Percentiles rank a stretch among this genome's conserved stretches.
Evolutionary conservation across 2,329 filamentous ascomycete species (phyloP).

Genomic region (Alternaria brassicicola): DNA sequence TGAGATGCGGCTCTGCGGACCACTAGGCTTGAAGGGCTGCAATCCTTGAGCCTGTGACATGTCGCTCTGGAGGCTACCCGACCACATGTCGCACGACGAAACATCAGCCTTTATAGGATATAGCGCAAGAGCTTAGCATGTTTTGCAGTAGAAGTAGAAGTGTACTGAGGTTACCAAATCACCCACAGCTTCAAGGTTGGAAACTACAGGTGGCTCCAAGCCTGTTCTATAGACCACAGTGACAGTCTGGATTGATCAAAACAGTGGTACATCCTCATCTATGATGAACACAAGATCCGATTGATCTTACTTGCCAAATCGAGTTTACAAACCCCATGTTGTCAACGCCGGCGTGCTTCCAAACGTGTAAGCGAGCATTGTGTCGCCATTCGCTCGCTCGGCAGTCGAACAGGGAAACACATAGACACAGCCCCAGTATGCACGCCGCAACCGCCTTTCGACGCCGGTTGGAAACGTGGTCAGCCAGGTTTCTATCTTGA

Average conservation of each 20-base stretch:
- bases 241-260: not conserved
- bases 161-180: not conserved
- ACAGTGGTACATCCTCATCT: not conserved
- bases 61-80: not conserved
- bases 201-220: not conserved
- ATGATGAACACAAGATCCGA: not conserved
- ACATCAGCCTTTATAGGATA: too few relatives aligned
- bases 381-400: not conserved
- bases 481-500: not conserved
- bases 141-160: not conserved
- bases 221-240: too few relatives aligned
- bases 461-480: not conserved
- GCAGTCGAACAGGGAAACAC: too few relatives aligned
- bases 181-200: not conserved
- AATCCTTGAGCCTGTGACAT: not conserved
- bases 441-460: not conserved
- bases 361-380: not conserved
- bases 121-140: rapidly evolving
- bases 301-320: not conserved
- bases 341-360: not conserved
- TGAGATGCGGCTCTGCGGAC: not conserved
- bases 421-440: not conserved
- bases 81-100: not conserved
- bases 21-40: not conserved
- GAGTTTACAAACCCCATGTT: not conserved